Percentiles rank a stretch among this genome's conserved stretches.
Conservation (phyloP, 1,139 yeast genomes). For the Suhomyces taliae region DNA sequence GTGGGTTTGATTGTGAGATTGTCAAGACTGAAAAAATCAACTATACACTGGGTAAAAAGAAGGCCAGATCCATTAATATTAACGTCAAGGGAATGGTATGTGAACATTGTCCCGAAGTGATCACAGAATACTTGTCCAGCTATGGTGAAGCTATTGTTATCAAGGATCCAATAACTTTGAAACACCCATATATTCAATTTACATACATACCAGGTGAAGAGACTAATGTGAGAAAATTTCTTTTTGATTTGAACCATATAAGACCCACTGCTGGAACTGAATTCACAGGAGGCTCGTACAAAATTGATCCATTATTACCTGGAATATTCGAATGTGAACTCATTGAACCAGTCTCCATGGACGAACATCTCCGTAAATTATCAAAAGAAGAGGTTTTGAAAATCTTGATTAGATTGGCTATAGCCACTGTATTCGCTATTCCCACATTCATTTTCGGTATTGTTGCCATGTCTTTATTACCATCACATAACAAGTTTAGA, state of each 20-base stretch:
- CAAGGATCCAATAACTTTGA: conserved; percentile 54
- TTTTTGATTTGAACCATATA: conserved; percentile 48
- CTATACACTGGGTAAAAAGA: conserved; percentile 46
- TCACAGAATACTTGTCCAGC: conserved; percentile 48
- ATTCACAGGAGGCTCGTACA: conserved; percentile 13
- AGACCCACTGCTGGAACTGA: conserved; percentile 25
- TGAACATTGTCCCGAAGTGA: conserved; percentile 62
- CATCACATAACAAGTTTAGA: conserved; percentile 41
- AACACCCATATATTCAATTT: conserved; percentile 58
- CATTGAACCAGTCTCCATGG: conserved; percentile 59
- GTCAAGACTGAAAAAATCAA: conserved; percentile 40
- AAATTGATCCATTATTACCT: conserved; percentile 20
- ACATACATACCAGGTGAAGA: conserved; percentile 63
- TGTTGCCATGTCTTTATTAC: conserved; percentile 65
- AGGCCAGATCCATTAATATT: conserved; percentile 56
- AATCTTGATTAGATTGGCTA: conserved; percentile 46
- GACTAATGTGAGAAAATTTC: conserved; percentile 52
- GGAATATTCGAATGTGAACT: conserved; percentile 51
- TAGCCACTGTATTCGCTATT: conserved; percentile 56
- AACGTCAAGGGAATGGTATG: conserved; percentile 72
- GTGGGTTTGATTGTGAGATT: conserved; percentile 63
- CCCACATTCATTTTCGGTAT: conserved; percentile 73
- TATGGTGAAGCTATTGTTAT: conserved; percentile 61
- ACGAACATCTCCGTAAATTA: conserved; percentile 58
- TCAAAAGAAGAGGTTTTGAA: conserved; percentile 50